These are phyloP conservation scores for Euclidium syriacum DNA, from an alignment of 345 rosid species.

Conservation along the genomic window DNA sequence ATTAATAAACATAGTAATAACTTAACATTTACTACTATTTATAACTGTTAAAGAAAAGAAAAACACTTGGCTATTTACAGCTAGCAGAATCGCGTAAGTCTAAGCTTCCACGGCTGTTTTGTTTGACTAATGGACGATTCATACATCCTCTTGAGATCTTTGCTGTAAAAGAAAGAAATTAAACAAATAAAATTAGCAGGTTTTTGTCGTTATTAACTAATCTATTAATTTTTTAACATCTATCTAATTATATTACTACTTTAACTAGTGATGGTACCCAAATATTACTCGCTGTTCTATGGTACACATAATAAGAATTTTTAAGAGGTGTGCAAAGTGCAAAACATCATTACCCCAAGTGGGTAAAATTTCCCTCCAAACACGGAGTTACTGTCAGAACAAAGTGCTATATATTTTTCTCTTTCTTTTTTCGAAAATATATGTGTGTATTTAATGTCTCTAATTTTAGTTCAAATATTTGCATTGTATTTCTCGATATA, in stretches of 20 bases:
- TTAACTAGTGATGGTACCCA: conserved; percentile 9
- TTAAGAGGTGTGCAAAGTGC: conserved; percentile 25
- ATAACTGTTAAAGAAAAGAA: too few species aligned
- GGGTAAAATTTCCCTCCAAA: conserved; percentile 26
- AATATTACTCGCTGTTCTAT: conserved; percentile 16
- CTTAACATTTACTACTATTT: not conserved
- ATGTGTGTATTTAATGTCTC: too few species aligned
- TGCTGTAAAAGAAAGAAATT: conserved; percentile 26
- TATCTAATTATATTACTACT: not conserved
- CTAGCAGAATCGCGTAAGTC: conserved; percentile 23
- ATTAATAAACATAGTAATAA: not conserved
- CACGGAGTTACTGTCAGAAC: conserved; percentile 33
- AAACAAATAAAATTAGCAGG: not conserved
- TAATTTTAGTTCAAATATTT: too few species aligned
- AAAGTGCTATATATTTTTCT: not conserved
- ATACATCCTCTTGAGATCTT: conserved; percentile 19
- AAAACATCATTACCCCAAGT: conserved; percentile 30
- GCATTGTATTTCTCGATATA: too few species aligned
- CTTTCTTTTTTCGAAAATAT: too few species aligned
- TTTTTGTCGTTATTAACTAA: conserved; percentile 23
- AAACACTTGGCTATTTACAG: not conserved
- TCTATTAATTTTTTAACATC: conserved; percentile 11
- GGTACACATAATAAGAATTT: conserved; percentile 29
- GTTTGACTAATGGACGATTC: conserved; percentile 24
- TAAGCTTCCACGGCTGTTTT: conserved; percentile 31